Evolutionary conservation across 768 basidiomycete species (phyloP).

Genomic region (Leccinum imitatum): DNA sequence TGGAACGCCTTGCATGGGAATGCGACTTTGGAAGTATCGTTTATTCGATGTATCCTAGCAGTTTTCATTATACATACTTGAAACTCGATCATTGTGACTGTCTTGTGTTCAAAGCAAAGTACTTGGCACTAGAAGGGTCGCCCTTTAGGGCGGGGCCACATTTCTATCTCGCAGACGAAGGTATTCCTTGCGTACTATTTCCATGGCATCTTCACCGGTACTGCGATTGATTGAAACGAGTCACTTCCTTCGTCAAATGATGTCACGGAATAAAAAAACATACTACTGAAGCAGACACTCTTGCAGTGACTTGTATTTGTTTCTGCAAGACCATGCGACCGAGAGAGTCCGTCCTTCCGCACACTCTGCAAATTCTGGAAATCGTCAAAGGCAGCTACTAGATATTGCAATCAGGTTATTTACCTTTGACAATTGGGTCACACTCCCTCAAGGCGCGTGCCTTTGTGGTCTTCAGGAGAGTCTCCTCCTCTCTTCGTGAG

Average conservation of each 20-base stretch:
- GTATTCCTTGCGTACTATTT: slow-evolving; percentile 68
- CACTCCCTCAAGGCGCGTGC: slow-evolving; percentile 77
- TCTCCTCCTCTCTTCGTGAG: slow-evolving; percentile 86
- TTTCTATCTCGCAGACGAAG: slow-evolving; percentile 56
- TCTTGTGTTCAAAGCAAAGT: neutral
- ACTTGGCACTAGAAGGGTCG: neutral
- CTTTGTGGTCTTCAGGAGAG: slow-evolving; percentile 79
- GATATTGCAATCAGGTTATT: neutral
- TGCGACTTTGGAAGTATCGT: neutral
- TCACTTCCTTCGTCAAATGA: neutral
- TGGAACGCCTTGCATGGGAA: neutral
- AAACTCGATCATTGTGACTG: neutral
- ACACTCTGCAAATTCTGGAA: slow-evolving; percentile 80
- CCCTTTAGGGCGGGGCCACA: slow-evolving; percentile 2
- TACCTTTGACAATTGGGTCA: slow-evolving; percentile 70
- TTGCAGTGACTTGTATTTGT: slow-evolving; percentile 66
- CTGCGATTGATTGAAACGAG: slow-evolving; percentile 34
- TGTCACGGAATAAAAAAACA: slow-evolving; percentile 28
- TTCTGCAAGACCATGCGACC: slow-evolving; percentile 81
- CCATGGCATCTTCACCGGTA: slow-evolving; percentile 74
- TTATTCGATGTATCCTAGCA: slow-evolving; percentile 10
- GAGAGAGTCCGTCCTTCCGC: slow-evolving; percentile 78
- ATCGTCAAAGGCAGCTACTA: neutral
- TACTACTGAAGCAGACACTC: slow-evolving; percentile 81
- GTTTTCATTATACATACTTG: neutral